Evolutionary conservation across 192 early-diverging fungal genomes (phyloP).

Genomic region (Gaertneriomyces sp.): DNA sequence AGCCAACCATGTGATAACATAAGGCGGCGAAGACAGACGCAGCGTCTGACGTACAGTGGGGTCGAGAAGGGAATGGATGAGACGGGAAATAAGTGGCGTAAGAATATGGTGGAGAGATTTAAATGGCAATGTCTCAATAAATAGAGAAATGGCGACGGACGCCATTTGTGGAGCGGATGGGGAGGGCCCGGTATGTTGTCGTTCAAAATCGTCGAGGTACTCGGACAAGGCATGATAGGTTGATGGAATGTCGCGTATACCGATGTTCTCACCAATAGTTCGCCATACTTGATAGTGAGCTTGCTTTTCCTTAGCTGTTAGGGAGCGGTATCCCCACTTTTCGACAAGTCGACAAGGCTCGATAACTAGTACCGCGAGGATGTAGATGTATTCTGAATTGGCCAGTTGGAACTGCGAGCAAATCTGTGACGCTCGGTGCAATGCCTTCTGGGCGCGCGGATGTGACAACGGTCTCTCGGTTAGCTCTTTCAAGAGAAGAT

Average conservation of each 20-base stretch:
- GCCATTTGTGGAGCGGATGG: slow-evolving; percentile 9
- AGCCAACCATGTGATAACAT: slow-evolving; percentile 20
- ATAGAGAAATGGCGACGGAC: slow-evolving; percentile 15
- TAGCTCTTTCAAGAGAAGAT: slow-evolving; percentile 21
- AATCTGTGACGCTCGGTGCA: slow-evolving; percentile 9
- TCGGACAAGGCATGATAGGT: slow-evolving; percentile 18
- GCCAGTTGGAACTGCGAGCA: slow-evolving; percentile 13
- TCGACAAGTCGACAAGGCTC: slow-evolving; percentile 27
- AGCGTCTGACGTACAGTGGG: slow-evolving; percentile 12
- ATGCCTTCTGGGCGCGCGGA: slow-evolving; percentile 11
- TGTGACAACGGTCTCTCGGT: slow-evolving; percentile 22
- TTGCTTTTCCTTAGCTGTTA: slow-evolving; percentile 22
- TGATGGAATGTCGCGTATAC: slow-evolving; percentile 12
- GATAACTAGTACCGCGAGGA: slow-evolving; percentile 18
- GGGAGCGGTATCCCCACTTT: slow-evolving; percentile 19
- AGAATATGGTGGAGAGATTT: slow-evolving; percentile 22
- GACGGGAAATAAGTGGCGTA: slow-evolving; percentile 14
- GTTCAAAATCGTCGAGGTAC: slow-evolving; percentile 13
- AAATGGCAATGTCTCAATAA: slow-evolving; percentile 20
- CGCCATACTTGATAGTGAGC: slow-evolving; percentile 24
- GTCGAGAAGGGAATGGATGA: slow-evolving; percentile 20
- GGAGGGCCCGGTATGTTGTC: neutral
- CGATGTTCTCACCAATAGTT: slow-evolving; percentile 21
- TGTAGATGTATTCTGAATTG: slow-evolving; percentile 24
- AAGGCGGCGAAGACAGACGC: slow-evolving; percentile 7